phyloP scores from a whole-genome alignment of 2,329 filamentous ascomycete species.

The Passalora sequoiae region DNA sequence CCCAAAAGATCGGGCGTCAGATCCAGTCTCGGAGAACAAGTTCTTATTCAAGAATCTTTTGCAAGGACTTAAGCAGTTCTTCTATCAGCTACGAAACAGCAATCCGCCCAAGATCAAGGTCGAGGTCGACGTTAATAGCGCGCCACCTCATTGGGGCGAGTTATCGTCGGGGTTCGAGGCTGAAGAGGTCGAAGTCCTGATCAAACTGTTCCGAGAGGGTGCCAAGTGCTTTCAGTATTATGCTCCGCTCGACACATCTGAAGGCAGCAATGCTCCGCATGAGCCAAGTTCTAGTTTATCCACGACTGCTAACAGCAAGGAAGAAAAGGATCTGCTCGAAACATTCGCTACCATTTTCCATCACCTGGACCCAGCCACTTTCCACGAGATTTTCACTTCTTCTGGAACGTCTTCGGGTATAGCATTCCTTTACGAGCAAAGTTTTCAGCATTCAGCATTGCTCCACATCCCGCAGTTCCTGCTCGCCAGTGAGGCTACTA shows the following conservation, averaged over 20 bases:
- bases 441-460: constrained; percentile 90
- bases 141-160: constrained; percentile 87
- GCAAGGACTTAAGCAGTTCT: constrained; percentile 91
- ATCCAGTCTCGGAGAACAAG: constrained; percentile 94
- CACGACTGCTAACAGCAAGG: constrained; percentile 64
- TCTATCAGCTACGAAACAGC: constrained; percentile 88
- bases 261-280: constrained; percentile 69
- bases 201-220: constrained; percentile 95
- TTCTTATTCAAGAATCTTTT: constrained; percentile 96
- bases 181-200: constrained; percentile 92
- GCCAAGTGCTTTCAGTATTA: constrained; percentile 97
- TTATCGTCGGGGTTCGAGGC: constrained; percentile 95
- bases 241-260: constrained; percentile 72
- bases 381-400: constrained; percentile 81
- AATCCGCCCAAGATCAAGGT: constrained; percentile 59
- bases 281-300: constrained; percentile 75
- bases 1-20: constrained; percentile 77
- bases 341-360: constrained; percentile 98
- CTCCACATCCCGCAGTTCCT: constrained; percentile 97
- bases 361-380: constrained; percentile 94
- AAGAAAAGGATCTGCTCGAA: constrained; percentile 95
- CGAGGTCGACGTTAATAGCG: constrained; percentile 67
- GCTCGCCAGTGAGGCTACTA: constrained; percentile 96
- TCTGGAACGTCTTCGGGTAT: constrained; percentile 58
- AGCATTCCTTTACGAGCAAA: constrained; percentile 92